Conservation (phyloP, 2,329 filamentous ascomycete species). For the Didymella arachidicola region DNA sequence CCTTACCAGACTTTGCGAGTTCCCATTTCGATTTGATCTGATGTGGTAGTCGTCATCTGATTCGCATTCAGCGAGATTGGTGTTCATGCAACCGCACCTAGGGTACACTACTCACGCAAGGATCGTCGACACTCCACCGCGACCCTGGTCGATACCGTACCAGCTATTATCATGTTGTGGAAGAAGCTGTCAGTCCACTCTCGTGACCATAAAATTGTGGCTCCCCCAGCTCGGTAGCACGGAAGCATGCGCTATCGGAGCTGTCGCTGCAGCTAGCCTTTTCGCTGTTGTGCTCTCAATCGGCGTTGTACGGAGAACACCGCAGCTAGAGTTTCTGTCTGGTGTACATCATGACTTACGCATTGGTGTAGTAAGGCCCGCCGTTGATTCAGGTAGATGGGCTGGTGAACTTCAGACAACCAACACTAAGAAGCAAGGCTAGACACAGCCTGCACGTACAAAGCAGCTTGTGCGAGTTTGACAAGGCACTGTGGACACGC, state of each 20-base stretch:
- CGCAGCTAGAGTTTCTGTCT: background rate
- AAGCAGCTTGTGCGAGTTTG: background rate
- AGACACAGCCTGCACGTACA: background rate
- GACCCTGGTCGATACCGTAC: background rate
- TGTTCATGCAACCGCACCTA: slow-evolving; percentile 7
- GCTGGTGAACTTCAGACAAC: background rate
- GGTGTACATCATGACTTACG: background rate
- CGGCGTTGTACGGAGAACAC: background rate
- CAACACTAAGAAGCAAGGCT: background rate
- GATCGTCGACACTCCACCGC: slow-evolving; percentile 1
- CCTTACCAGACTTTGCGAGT: slow-evolving; percentile 2
- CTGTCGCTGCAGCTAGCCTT: slow-evolving; percentile 5
- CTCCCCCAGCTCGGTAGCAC: slow-evolving; percentile 4
- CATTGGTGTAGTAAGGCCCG: background rate
- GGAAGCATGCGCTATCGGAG: background rate
- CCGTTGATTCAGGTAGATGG: background rate
- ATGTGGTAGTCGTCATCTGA: slow-evolving; percentile 4
- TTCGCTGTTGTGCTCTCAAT: background rate
- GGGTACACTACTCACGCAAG: slow-evolving; percentile 10
- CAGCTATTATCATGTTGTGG: slow-evolving; percentile 9
- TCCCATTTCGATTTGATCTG: background rate
- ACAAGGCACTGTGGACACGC: background rate
- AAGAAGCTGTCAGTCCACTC: slow-evolving; percentile 4
- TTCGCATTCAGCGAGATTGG: slow-evolving; percentile 14
- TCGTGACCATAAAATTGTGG: background rate